Evolutionary conservation across 352 stramenopile species (phyloP), one percentile per base, ranked within the genome.

Genomic region (Pythium phragmitis): DNA sequence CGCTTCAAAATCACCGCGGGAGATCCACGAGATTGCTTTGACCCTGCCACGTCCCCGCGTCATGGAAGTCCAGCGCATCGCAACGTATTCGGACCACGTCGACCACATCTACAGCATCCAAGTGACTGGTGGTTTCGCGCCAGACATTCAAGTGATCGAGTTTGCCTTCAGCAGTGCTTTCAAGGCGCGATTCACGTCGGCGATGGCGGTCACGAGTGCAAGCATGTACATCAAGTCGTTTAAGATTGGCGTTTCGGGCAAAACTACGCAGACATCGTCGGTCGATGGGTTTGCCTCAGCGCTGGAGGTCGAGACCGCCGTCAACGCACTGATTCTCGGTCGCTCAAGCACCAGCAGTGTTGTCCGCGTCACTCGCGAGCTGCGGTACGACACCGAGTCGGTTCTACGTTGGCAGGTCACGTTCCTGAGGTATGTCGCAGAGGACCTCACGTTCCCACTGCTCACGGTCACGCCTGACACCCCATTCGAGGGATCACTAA

Each of bases 61-160:
- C 11, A 87, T 74, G 19, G 85, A 85, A 64, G 73, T 93, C 19
- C 85, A 93, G 60, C 71, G 73, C 7, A 76, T 93, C 23, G 70
- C 76, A 46, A 89, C 82, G 4, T 85, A 74, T 28, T 60, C 77
- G 7, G 70, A 74, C 16, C 85, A 91, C 33, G 65, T 87, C 14
- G 79, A 93, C 33, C 85, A 91, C 21, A 61, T 87, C 4, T 69
- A 75, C 13, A 60, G 51, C 0, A 30, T 93, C 12, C 48, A 68
- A 16, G 56, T 91, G 5, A 78, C 57, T 0, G 82, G 82, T 0
- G 82, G 82, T 1, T 89, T 84, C 21, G 57, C 60, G 17, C 59
- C 67, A 2, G 75, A 89, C 23, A 57, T 81, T 8, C 79, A 88
- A 28, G 37, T 63, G 9, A 55, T 89, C 17, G 63, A 68, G 45